A percentile compares a stretch with the other conserved stretches of the same genome.
phyloP scores from a whole-genome alignment of 345 rosid genomes.

The Murraya paniculata region DNA sequence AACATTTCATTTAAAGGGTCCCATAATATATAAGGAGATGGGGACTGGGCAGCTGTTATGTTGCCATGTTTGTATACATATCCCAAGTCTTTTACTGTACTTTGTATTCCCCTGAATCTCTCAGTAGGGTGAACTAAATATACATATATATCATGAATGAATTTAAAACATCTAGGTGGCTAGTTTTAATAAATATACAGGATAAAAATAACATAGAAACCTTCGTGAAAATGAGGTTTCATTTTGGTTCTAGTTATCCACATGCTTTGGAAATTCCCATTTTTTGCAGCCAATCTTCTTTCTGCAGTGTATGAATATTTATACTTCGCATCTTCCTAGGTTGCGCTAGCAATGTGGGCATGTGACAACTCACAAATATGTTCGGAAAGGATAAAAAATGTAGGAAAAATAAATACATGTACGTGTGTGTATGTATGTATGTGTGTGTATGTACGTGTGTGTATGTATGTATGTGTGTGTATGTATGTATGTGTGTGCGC shows the following conservation, averaged over 20 bases:
- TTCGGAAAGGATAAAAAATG: no score
- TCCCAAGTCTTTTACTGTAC: neutral
- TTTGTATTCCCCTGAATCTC: neutral
- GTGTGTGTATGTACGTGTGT: fast-evolving
- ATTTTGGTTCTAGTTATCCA: neutral
- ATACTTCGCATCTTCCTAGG: neutral
- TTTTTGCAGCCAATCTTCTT: neutral
- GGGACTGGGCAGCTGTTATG: neutral
- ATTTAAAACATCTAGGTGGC: conserved; percentile 6
- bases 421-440: no score
- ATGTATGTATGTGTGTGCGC: no score
- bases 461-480: no score
- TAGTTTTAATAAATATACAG: neutral
- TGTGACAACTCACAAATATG: no score
- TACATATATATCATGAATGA: neutral
- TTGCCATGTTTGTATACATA: neutral
- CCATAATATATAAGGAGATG: neutral
- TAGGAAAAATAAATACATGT: no score
- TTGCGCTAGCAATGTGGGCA: no score
- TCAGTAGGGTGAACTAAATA: neutral
- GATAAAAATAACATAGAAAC: neutral
- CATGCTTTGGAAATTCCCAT: neutral
- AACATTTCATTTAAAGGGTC: neutral
- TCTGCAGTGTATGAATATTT: neutral
- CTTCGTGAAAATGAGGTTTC: conserved; percentile 4